Conservation (phyloP, 441 rosid species). For the Pelargonium myrrhifolium region DNA sequence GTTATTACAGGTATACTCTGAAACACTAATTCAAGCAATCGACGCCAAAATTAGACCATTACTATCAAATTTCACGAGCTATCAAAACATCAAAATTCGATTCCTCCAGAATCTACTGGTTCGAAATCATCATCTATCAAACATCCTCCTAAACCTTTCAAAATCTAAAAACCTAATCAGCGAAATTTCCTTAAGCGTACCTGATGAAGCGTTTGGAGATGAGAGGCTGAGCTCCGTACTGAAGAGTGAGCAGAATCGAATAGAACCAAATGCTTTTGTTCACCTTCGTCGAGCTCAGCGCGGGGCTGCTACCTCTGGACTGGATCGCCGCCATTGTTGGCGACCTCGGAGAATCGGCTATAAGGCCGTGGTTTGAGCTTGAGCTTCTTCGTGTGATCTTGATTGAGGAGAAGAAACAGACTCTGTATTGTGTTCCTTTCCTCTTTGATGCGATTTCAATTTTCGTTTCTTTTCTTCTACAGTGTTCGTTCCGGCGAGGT, state of each 20-base stretch:
- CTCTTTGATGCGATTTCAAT: too few species aligned
- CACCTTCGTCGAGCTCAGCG: constrained; percentile 22
- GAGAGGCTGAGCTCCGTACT: constrained; percentile 93
- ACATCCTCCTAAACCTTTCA: neutral
- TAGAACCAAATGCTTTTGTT: constrained; percentile 45
- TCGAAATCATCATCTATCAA: neutral
- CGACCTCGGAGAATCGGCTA: constrained; percentile 14
- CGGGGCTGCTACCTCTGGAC: constrained; percentile 17
- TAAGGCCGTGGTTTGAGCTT: neutral
- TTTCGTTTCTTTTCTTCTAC: too few species aligned
- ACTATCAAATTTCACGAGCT: neutral
- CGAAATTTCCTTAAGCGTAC: constrained; percentile 23
- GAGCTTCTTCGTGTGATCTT: neutral
- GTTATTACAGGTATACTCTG: too few species aligned
- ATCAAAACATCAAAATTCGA: neutral
- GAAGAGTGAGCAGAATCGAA: constrained; percentile 70
- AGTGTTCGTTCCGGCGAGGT: too few species aligned
- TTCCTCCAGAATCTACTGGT: neutral
- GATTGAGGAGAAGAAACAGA: neutral
- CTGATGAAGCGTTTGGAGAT: constrained; percentile 84
- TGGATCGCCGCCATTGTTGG: constrained; percentile 33
- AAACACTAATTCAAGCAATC: too few species aligned
- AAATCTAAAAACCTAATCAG: neutral
- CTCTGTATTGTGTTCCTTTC: too few species aligned
- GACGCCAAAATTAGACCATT: neutral